phyloP scores from a whole-genome alignment of 1,139 yeast genomes.

The Saccharomyces hybrid region DNA sequence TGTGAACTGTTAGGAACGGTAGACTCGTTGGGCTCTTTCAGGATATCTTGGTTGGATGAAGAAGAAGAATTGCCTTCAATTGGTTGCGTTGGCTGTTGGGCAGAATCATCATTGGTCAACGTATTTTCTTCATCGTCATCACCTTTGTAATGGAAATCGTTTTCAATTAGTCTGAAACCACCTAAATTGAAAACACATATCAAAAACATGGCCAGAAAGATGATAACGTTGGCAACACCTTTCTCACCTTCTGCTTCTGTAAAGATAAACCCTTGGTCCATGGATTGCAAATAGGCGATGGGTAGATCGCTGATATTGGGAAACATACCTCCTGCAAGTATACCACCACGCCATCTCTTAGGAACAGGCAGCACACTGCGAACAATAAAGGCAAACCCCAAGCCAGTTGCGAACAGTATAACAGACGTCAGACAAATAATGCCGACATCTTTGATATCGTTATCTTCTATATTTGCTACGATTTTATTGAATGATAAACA shows the following conservation, averaged over 20 bases:
- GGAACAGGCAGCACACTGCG: conserved; percentile 45
- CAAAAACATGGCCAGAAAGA: conserved; percentile 65
- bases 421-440: conserved; percentile 47
- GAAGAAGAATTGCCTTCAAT: not conserved
- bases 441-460: conserved; percentile 72
- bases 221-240: conserved; percentile 83
- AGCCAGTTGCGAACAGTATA: conserved; percentile 27
- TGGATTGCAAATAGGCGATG: conserved; percentile 79
- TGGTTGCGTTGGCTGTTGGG: conserved; percentile 1
- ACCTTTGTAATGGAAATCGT: conserved; percentile 45
- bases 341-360: conserved; percentile 73
- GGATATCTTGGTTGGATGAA: conserved; percentile 1
- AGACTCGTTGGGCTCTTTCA: conserved; percentile 1
- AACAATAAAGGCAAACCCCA: conserved; percentile 25
- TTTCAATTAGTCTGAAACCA: conserved; percentile 58
- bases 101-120: not conserved
- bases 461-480: conserved; percentile 59
- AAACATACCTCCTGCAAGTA: conserved; percentile 70
- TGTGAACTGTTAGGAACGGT: not conserved
- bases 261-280: conserved; percentile 60
- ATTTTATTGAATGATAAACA: conserved; percentile 73
- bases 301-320: conserved; percentile 81
- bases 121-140: conserved; percentile 3
- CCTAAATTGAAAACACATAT: conserved; percentile 72
- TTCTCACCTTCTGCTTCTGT: conserved; percentile 51